Percentiles rank a stretch among this genome's conserved stretches.
Evolutionary conservation across 805 yeast genomes (phyloP).

Genomic region (Isabelozyma heimii): DNA sequence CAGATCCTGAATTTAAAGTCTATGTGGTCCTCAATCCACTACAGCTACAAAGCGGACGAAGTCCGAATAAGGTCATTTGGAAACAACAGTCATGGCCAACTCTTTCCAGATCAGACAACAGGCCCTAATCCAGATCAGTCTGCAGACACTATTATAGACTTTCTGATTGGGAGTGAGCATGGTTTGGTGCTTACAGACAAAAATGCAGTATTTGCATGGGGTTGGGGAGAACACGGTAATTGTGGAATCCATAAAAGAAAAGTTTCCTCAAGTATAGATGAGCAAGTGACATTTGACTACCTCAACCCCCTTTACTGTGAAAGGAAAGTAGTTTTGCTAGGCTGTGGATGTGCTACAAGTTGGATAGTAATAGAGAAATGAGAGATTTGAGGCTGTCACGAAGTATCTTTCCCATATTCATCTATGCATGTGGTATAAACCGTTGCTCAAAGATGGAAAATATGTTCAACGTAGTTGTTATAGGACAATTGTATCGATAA

Average conservation of each 20-base stretch:
- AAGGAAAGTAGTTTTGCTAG: constrained; percentile 22
- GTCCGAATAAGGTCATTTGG: constrained; percentile 52
- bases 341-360: constrained; percentile 68
- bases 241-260: constrained; percentile 52
- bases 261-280: constrained; percentile 5
- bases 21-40: constrained; percentile 84
- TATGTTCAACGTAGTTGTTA: constrained; percentile 67
- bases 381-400: constrained; percentile 51
- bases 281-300: constrained; percentile 33
- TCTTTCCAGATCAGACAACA: constrained; percentile 22
- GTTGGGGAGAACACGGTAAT: constrained; percentile 99
- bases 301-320: constrained; percentile 30
- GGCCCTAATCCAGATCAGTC: constrained; percentile 1
- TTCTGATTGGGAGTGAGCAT: constrained; percentile 79
- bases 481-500: constrained; percentile 65
- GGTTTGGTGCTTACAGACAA: constrained; percentile 47
- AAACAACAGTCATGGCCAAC: constrained; percentile 75
- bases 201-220: constrained; percentile 69
- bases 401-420: constrained; percentile 77
- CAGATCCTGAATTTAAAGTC: constrained; percentile 15
- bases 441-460: constrained; percentile 66
- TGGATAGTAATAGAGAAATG: constrained; percentile 44
- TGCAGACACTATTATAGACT: neutral
- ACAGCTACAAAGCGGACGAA: constrained; percentile 11
- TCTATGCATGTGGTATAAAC: constrained; percentile 38